Evolutionary conservation across 2,329 filamentous ascomycete genomes (phyloP), one percentile per base, ranked within the genome.

Genomic region (Neonectria magnoliae): DNA sequence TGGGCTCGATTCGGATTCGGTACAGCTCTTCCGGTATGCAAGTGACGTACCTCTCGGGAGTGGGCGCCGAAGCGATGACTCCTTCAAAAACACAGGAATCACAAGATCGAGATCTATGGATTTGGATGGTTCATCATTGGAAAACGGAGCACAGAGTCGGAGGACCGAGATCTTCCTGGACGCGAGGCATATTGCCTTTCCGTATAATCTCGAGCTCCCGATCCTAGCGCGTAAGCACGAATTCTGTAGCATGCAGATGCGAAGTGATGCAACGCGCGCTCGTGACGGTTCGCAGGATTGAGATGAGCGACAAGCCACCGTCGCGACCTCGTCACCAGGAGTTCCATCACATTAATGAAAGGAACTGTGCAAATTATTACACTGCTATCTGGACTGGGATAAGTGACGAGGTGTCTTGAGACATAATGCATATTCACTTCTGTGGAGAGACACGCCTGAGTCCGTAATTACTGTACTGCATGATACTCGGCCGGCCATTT

Each of bases 151-250:
- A 65, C 27, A 47, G 53, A 42, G 44, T 36, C 44, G 52, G 31
- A 54, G 33, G 60, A 52, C 36, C 52, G 51, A 53, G 47, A 48
- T 29, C 47, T 45, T 9, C 41, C 33, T 33, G 33, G n/a, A 45
- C 48, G 31, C 59, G 62, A 72, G 63, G 58, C 25, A 68, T 67
- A 56, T 62, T 65, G n/a, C 27, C 50, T 62, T 64, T 57, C 67
- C 55, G 62, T 64, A 60, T n/a, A 64, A 66, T 69, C 59, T 52
- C 59, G 67, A 67, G 53, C 51, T 61, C 66, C 45, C 25, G 55
- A 59, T 64, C 54, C 52, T 57, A 53, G 59, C 58, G 64, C 67
- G 53, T 68, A 64, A 66, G 70, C 57, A 61, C 58, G 22, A 60
- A 57, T 52, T 50, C 51, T 55, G 57, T 25, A 25, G 47, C 42